These are phyloP conservation scores for Helicocarpus griseus DNA, from an alignment of 2,329 filamentous ascomycete genomes.

Conservation along the genomic window DNA sequence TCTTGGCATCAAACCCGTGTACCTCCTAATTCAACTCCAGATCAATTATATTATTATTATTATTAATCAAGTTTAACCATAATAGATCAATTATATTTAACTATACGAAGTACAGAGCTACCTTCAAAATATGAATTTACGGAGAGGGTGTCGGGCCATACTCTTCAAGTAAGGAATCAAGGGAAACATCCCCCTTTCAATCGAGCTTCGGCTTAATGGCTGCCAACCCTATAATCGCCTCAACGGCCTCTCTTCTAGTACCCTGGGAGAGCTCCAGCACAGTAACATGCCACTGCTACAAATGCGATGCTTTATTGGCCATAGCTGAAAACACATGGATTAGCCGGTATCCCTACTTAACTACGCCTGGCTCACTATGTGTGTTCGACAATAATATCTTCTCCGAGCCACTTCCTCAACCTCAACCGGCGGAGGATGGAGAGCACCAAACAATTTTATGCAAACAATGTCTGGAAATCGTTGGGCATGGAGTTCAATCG, in stretches of 20 bases:
- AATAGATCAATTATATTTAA: no score
- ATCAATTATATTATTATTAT: no score
- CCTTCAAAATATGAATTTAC: no score
- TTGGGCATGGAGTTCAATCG: neutral
- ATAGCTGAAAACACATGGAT: neutral
- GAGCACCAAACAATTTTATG: neutral
- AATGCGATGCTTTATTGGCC: neutral
- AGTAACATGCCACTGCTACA: neutral
- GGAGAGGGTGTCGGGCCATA: neutral
- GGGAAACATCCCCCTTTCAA: neutral
- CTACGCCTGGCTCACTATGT: neutral
- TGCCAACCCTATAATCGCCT: conserved; percentile 1
- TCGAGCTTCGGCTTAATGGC: neutral
- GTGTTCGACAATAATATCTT: neutral
- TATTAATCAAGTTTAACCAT: no score
- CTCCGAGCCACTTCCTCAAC: neutral
- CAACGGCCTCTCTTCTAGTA: conserved; percentile 1
- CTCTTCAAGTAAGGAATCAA: neutral
- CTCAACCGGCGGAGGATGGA: neutral
- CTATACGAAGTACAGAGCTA: no score
- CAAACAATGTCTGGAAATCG: neutral
- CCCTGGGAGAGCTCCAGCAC: neutral
- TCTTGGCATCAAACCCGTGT: no score
- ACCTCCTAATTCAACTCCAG: neutral
- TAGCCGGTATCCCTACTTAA: neutral